phyloP scores from a whole-genome alignment of 192 early-diverging fungal species.

The Chytriomyces confervae region DNA sequence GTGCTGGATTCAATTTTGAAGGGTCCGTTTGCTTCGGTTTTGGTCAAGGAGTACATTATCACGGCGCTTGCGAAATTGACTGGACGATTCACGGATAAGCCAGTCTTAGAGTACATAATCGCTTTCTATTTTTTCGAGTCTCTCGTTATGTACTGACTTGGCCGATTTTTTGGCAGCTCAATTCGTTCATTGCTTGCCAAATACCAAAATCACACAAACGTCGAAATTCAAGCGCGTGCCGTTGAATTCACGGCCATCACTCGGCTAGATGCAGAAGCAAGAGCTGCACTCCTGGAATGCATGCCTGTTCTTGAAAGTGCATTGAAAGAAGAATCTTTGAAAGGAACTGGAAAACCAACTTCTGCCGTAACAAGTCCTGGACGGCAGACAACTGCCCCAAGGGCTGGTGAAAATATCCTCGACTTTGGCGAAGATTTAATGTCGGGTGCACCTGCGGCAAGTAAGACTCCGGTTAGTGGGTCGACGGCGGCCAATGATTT shows the following conservation, averaged over 20 bases:
- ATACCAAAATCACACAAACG: slow-evolving; percentile 75
- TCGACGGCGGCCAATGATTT: slow-evolving; percentile 39
- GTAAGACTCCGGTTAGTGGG: neutral
- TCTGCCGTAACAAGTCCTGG: slow-evolving; percentile 11
- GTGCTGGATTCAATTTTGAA: slow-evolving; percentile 76
- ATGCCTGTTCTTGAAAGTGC: slow-evolving; percentile 84
- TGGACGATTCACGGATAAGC: slow-evolving; percentile 70
- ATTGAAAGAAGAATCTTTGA: slow-evolving; percentile 55
- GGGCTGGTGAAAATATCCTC: slow-evolving; percentile 26
- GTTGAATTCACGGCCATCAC: slow-evolving; percentile 88
- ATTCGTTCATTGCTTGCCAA: slow-evolving; percentile 67
- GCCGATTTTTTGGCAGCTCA: slow-evolving; percentile 28
- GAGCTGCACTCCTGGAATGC: slow-evolving; percentile 71
- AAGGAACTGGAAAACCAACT: slow-evolving; percentile 48
- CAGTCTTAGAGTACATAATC: slow-evolving; percentile 46
- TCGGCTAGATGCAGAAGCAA: slow-evolving; percentile 61
- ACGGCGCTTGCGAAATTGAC: slow-evolving; percentile 90
- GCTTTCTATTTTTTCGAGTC: neutral
- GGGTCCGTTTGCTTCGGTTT: slow-evolving; percentile 79
- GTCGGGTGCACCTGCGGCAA: neutral
- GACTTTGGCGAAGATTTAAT: slow-evolving; percentile 42
- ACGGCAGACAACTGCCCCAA: neutral
- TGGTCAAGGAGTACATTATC: slow-evolving; percentile 82
- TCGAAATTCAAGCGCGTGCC: slow-evolving; percentile 94
- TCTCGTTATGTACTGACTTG: neutral